phyloP scores from a whole-genome alignment of 23 red algal species.

The Gracilaria caudata region DNA sequence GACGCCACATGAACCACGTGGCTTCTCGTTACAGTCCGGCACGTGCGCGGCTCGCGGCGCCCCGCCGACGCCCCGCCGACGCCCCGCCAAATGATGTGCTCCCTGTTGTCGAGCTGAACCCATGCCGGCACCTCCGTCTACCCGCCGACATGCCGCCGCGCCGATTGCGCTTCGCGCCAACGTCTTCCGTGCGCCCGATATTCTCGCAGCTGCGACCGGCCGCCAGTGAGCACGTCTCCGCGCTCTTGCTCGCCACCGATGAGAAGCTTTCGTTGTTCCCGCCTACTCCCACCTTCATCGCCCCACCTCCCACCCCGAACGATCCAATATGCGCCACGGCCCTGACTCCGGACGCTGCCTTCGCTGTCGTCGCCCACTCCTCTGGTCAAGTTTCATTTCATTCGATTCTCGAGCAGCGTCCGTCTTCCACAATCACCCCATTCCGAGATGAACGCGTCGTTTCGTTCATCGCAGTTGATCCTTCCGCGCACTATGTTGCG shows the following conservation, averaged over 20 bases:
- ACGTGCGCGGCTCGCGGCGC: not conserved
- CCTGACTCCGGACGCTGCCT: conserved; percentile 26
- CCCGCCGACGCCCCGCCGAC: not conserved
- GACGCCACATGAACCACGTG: not conserved
- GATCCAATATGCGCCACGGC: conserved; percentile 28
- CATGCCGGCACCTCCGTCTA: no score
- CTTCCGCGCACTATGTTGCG: conserved; percentile 40
- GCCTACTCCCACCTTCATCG: conserved; percentile 7
- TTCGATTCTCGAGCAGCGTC: not conserved
- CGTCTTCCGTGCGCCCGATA: not conserved
- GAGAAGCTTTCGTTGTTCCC: not conserved
- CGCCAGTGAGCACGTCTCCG: not conserved
- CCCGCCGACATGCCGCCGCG: conserved; percentile 6
- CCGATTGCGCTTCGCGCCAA: conserved; percentile 6
- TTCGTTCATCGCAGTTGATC: conserved; percentile 31
- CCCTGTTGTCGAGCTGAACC: no score
- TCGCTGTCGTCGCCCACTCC: conserved; percentile 14
- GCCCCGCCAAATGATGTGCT: not conserved
- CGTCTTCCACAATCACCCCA: conserved; percentile 9
- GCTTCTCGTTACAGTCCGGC: not conserved
- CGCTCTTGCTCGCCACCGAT: conserved; percentile 6
- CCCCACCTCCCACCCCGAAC: not conserved
- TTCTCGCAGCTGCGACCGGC: not conserved
- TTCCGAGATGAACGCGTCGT: conserved; percentile 49
- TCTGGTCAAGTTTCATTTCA: conserved; percentile 31